Evolutionary conservation across 345 rosid genomes (phyloP).

Genomic region (Xanthoceras sorbifolium): DNA sequence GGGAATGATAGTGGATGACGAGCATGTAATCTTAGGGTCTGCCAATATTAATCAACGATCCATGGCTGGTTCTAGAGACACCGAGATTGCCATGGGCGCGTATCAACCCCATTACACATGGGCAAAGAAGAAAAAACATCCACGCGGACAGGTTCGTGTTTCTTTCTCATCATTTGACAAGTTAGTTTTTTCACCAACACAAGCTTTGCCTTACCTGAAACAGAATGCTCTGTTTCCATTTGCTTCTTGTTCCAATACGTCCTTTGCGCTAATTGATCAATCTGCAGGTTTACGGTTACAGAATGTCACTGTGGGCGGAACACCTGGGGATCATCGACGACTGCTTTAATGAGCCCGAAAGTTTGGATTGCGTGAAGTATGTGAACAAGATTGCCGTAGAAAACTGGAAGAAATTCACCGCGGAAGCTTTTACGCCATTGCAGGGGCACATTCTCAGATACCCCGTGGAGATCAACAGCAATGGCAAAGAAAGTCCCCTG

Average conservation of each 20-base stretch:
- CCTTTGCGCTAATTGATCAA: neutral
- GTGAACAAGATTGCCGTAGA: constrained; percentile 71
- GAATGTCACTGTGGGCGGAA: constrained; percentile 95
- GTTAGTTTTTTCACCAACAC: no score
- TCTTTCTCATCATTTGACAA: no score
- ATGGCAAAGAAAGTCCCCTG: constrained; percentile 58
- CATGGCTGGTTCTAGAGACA: constrained; percentile 81
- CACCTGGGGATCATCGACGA: constrained; percentile 57
- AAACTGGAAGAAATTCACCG: constrained; percentile 66
- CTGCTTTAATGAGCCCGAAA: constrained; percentile 55
- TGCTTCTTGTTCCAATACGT: neutral
- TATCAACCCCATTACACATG: constrained; percentile 73
- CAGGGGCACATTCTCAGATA: constrained; percentile 78
- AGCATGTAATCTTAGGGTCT: constrained; percentile 77
- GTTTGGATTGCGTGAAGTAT: constrained; percentile 51
- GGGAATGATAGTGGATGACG: constrained; percentile 89
- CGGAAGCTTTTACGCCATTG: constrained; percentile 42
- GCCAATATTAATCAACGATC: constrained; percentile 89
- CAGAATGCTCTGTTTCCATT: neutral
- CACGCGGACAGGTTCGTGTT: constrained; percentile 78
- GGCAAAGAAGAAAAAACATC: constrained; percentile 52
- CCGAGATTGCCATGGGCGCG: constrained; percentile 89
- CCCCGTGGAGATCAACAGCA: constrained; percentile 53
- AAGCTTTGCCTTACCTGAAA: neutral
- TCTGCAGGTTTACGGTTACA: constrained; percentile 68